Evolutionary conservation across 2,329 filamentous ascomycete species (phyloP).

Genomic region (Thielaviopsis ethacetica): DNA sequence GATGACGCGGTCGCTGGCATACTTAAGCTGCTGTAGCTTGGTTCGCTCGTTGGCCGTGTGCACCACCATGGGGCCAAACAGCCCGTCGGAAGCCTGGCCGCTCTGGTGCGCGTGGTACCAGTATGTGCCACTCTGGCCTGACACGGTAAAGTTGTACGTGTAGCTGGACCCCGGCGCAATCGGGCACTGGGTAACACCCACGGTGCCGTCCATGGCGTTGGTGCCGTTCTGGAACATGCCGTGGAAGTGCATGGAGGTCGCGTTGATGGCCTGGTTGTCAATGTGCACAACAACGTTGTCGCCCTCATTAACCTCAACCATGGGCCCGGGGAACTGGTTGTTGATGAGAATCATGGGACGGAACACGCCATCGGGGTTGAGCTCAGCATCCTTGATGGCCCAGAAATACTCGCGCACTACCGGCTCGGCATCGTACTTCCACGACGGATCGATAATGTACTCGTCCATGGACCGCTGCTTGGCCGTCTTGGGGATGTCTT

Average conservation of each 20-base stretch:
- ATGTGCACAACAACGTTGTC: conserved; percentile 56
- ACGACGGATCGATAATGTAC: conserved; percentile 39
- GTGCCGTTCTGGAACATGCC: conserved; percentile 64
- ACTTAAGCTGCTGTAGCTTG: conserved; percentile 14
- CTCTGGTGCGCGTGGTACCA: conserved; percentile 52
- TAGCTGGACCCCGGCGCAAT: conserved; percentile 47
- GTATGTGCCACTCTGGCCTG: conserved; percentile 31
- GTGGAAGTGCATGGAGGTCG: conserved; percentile 58
- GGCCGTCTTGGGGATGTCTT: conserved; percentile 15
- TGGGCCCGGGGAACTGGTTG: conserved; percentile 55
- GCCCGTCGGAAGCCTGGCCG: conserved; percentile 50
- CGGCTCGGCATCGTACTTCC: conserved; percentile 35
- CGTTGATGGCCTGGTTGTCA: conserved; percentile 49
- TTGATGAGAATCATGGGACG: conserved; percentile 54
- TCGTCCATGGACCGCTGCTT: conserved; percentile 24
- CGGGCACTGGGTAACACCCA: conserved; percentile 49
- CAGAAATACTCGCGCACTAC: conserved; percentile 40
- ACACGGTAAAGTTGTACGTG: conserved; percentile 52
- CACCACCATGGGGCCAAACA: conserved; percentile 51
- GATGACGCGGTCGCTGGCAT: conserved; percentile 37
- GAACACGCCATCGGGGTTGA: conserved; percentile 44
- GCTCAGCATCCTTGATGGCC: conserved; percentile 38
- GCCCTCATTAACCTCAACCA: conserved; percentile 57
- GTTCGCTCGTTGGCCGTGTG: conserved; percentile 32
- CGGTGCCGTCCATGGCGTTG: conserved; percentile 54